Base-by-base conservation (phyloP, 441 rosid genomes). In the Hypseocharis bilobata region DNA sequence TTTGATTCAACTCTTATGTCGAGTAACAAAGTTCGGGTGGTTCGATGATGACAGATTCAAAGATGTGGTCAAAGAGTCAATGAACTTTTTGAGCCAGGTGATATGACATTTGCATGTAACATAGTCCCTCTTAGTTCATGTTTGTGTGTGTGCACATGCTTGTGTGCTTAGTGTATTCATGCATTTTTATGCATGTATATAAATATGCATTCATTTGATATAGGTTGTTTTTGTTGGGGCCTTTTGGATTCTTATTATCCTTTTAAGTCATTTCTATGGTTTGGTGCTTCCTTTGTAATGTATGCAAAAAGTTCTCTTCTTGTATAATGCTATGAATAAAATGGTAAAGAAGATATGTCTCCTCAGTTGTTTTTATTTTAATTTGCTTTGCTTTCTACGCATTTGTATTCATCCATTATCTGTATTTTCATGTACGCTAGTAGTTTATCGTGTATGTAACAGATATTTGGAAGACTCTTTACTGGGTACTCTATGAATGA, bases 21-120 rank as follows among this genome's bases (percentile, higher is more conserved):
- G 99, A 56, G 83, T 94, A 72, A 89, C 98, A 7, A 94, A 94
- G 83, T 89, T 91, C 73, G 98, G 99, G 62, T 94, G 99, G 99
- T 85, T 91, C 69, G 98, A 94, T 72, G 98, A 92, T 82, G 98
- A 94, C 71, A 83, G 84, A 68, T 94, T 94, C 77, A 84, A 87
- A 16, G 98, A 89, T 2, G 79, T 88, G 65, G 97, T 94, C 47
- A 84, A 82, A 75, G 99, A 94, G 80, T 85, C 96, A 0, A 84
- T 84, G 0, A 78, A 86, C 78, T 94, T 94, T 82, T 83, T 94
- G 84, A 80, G 84, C 75, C 99, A 87, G 98, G 99, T 91, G 72
- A 74, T 61, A 6, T 56, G 64, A 65, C 77, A 25, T 54, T 1
- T 25, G 32, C n/a, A 14, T 54, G 7, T 23, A 22, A n/a, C 10